Evolutionary conservation across 2,329 filamentous ascomycete species (phyloP), one percentile per base, ranked within the genome.

Genomic region (Epichloe gansuensis): DNA sequence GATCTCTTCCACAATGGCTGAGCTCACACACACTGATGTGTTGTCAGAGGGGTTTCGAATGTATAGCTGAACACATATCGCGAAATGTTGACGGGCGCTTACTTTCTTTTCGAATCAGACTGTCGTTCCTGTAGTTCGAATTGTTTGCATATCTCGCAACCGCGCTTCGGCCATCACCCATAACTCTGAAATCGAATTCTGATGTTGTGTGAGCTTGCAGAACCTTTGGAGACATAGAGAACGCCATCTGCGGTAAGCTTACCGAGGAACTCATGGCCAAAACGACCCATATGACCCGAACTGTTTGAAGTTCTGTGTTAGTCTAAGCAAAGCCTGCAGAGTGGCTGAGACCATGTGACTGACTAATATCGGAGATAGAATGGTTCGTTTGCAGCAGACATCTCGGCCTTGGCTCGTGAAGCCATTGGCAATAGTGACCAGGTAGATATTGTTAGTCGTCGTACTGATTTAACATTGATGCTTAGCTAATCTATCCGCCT

Each of bases 301-400:
- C 91, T 97, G 67, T 62, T 21, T 45, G 7, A 35, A 37, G 13
- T 2, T 15, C 21, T 17, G 21, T 23, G 46, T 56, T 31, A 57
- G 52, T 31, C 46, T 17, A n/a, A 11, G 28, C 25, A 25, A 39
- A 21, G 39, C 21, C 41, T 5, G 11, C 4, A 45, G 41, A 46
- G 13, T 39, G 21, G 15, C 15, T 21, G 25, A 21, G 51, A 56
- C 60, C 43, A 52, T 44, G 37, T 60, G 38, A 69, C 86, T 69
- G 81, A 96, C 91, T 98, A 98, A 77, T 98, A 98, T 63, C 93
- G 85, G 60, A 98, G 74, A 65, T 98, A 98, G 68, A 98, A 97
- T 7, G 86, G 85, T 63, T 96, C 91, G 69, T 79, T 86, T 61
- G 77, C 71, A 54, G 78, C 75, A 61, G 86, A 75, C 78, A 86